A percentile compares a stretch with the other conserved stretches of the same genome.
These are phyloP conservation scores for Sphagnurus paluster DNA, from an alignment of 1,284 basidiomycete genomes.

Conservation along the genomic window DNA sequence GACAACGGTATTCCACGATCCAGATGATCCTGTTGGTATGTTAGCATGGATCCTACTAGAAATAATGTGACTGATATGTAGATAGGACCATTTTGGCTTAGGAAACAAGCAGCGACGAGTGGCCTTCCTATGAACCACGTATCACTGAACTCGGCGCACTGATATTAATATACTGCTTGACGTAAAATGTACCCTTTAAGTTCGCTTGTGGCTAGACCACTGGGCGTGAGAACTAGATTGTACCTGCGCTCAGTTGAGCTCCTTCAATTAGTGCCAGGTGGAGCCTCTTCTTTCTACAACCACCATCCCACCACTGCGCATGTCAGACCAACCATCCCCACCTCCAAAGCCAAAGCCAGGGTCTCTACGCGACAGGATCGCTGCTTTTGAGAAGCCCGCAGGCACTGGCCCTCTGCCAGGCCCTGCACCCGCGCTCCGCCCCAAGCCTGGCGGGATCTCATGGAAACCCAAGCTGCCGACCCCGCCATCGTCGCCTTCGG, in stretches of 20 bases:
- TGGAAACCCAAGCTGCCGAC: constrained; percentile 69
- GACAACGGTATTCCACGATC: constrained; percentile 68
- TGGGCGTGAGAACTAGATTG: constrained; percentile 1
- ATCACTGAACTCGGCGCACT: constrained; percentile 7
- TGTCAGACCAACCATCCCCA: constrained; percentile 38
- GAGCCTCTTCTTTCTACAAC: constrained; percentile 13
- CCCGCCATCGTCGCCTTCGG: constrained; percentile 41
- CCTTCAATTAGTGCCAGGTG: neutral
- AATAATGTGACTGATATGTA: too few species aligned
- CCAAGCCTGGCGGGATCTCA: constrained; percentile 66
- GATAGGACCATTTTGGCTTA: constrained; percentile 38
- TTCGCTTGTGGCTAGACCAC: too few species aligned
- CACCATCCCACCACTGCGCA: constrained; percentile 20
- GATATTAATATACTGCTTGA: neutral
- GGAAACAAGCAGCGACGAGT: constrained; percentile 17
- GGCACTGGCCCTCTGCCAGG: constrained; percentile 36
- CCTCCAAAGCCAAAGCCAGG: constrained; percentile 57
- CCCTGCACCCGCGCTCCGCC: constrained; percentile 58
- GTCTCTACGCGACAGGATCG: constrained; percentile 80
- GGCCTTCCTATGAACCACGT: constrained; percentile 18
- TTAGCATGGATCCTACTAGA: constrained; percentile 5
- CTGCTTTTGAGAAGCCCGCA: constrained; percentile 71
- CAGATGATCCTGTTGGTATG: constrained; percentile 55
- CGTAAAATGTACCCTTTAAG: neutral
- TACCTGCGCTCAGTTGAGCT: neutral